Base-by-base conservation (phyloP, 345 rosid genomes). In the Diplotaxis tenuifolia region DNA sequence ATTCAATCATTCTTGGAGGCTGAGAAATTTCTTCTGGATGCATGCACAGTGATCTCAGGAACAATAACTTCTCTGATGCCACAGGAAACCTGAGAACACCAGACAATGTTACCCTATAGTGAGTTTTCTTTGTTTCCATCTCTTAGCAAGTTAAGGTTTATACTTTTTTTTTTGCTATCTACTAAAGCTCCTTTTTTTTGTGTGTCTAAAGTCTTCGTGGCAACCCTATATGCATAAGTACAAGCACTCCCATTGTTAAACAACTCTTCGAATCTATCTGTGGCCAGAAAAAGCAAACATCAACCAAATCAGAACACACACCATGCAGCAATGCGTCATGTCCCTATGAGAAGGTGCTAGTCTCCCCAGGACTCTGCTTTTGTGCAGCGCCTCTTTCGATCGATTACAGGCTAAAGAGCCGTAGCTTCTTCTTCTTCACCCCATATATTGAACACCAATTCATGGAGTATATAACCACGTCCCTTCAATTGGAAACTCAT, bases 391-490 rank as follows among this genome's bases (percentile, higher is more conserved):
- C 98, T 75, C 83, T 91, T 32, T 83, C 85, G 76, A 77, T 93
- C 32, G 97, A 83, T 68, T 91, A 88, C 60, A 87, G 91, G 61
- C 86, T 93, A 59, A 93, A 93, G 79, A 91, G 98, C 70, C 98
- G 89, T n/a, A 88, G 97, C 76, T 85, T 93, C 83, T 84, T 82
- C 55, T 82, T 82, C 81, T 93, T 89, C 71, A 80, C 82, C 77
- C 94, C 94, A 55, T 84, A 77, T 67, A 62, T 61, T 21, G 1
- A 4, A 53, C 38, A 49, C 52, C 67, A 75, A 23, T 91, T 91
- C 62, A 80, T 71, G 66, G 69, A 11, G 16, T 86, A 93, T 78
- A 8, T 93, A 49, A 82, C 91, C n/a, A 5, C 54, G 32, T 67
- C 84, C 70, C 90, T 93, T 19, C 21, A 75, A 6, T 16, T 91